These are phyloP conservation scores for Cyberlindnera petersonii DNA, from an alignment of 805 yeast species.

Conservation along the genomic window DNA sequence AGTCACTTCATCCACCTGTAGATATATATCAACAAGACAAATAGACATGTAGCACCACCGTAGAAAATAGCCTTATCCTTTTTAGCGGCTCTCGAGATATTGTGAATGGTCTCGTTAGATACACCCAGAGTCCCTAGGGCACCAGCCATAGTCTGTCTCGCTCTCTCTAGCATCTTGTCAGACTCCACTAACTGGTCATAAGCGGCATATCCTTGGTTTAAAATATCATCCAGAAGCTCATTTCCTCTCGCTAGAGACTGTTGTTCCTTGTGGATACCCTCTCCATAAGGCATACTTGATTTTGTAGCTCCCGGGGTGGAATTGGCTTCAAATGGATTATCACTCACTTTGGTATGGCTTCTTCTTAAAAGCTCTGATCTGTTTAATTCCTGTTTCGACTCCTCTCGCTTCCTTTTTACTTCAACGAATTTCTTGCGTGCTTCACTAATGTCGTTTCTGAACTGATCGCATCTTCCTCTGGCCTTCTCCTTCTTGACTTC, in stretches of 20 bases:
- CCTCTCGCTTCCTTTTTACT: constrained; percentile 34
- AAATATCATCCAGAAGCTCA: constrained; percentile 79
- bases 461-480: constrained; percentile 54
- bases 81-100: constrained; percentile 74
- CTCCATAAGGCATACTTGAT: too few relatives aligned
- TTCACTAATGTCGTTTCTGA: constrained; percentile 39
- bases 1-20: constrained; percentile 54
- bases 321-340: constrained; percentile 21
- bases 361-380: constrained; percentile 44
- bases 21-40: constrained; percentile 65
- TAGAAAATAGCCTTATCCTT: constrained; percentile 87
- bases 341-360: constrained; percentile 12
- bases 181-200: constrained; percentile 85
- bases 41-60: constrained; percentile 59
- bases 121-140: constrained; percentile 81
- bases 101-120: constrained; percentile 75
- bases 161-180: constrained; percentile 52
- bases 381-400: constrained; percentile 35
- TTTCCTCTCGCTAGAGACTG: constrained; percentile 63
- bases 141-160: constrained; percentile 46
- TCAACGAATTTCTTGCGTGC: constrained; percentile 31
- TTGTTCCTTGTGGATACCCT: constrained; percentile 69
- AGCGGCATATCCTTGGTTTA: constrained; percentile 85
- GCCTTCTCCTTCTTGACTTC: constrained; percentile 54
- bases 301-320: background rate